phyloP scores from a whole-genome alignment of 2,329 filamentous ascomycete genomes.

The Pyricularia pennisetigena region DNA sequence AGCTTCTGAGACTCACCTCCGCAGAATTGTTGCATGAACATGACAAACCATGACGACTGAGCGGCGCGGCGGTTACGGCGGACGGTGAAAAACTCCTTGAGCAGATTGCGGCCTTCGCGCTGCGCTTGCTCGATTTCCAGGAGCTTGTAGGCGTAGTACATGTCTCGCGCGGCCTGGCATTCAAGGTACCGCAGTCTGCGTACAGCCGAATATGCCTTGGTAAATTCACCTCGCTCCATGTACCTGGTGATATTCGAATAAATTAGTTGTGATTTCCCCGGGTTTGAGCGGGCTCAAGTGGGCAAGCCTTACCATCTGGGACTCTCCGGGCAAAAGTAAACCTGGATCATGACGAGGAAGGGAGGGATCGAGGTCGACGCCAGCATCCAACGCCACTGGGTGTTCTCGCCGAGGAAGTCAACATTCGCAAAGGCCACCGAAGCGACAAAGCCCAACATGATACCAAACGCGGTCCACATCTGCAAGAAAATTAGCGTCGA shows the following conservation, averaged over 20 bases:
- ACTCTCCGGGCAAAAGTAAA: slow-evolving; percentile 1
- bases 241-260: not conserved
- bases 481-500: not conserved
- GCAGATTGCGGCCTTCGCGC: slow-evolving; percentile 20
- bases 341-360: not conserved
- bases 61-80: slow-evolving; percentile 51
- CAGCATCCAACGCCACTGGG: slow-evolving; percentile 4
- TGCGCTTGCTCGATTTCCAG: slow-evolving; percentile 40
- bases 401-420: not conserved
- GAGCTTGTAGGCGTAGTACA: slow-evolving; percentile 47
- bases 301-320: not conserved
- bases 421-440: not conserved
- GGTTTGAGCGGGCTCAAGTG: not conserved
- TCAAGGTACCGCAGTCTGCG: slow-evolving; percentile 36
- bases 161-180: slow-evolving; percentile 43
- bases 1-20: not conserved
- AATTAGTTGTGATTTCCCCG: not conserved
- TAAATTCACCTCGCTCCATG: not conserved
- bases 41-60: slow-evolving; percentile 50
- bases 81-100: slow-evolving; percentile 42
- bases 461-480: slow-evolving; percentile 13
- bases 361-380: slow-evolving; percentile 1
- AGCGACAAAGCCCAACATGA: slow-evolving; percentile 34
- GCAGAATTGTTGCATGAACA: slow-evolving; percentile 21
- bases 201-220: slow-evolving; percentile 36